These are phyloP conservation scores for Pelargonium nanum DNA, from an alignment of 345 rosid species.

Conservation along the genomic window DNA sequence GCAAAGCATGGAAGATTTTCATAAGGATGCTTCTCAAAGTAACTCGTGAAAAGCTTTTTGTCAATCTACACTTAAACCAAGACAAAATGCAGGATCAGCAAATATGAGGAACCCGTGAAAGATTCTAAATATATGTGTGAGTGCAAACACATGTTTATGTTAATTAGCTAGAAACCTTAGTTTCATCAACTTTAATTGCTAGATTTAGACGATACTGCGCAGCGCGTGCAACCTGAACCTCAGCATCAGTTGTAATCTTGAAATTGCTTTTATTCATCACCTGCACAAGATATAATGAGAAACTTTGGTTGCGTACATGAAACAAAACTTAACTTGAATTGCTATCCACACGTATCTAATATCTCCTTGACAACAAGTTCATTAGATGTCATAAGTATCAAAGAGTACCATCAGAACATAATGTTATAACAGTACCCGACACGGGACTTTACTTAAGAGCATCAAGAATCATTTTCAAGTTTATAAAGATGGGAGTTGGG, in stretches of 20 bases:
- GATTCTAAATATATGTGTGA: slow-evolving; percentile 1
- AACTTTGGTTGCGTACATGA: background rate
- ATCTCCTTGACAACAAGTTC: no score
- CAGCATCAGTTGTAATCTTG: slow-evolving; percentile 65
- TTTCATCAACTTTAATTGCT: slow-evolving; percentile 78
- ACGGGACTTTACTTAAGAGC: background rate
- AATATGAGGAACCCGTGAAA: background rate
- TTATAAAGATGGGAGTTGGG: no score
- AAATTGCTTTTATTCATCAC: slow-evolving; percentile 96
- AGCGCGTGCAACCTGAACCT: slow-evolving; percentile 74
- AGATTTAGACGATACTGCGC: slow-evolving; percentile 90
- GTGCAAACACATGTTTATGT: background rate
- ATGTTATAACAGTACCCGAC: background rate
- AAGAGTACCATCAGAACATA: background rate
- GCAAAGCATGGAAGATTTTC: slow-evolving; percentile 70
- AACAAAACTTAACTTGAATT: background rate
- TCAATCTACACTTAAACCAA: slow-evolving; percentile 61
- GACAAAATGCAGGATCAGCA: background rate
- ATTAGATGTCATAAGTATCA: no score
- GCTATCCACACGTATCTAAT: no score
- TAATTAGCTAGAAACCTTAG: slow-evolving; percentile 46
- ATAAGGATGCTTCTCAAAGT: slow-evolving; percentile 54
- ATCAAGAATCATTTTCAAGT: background rate
- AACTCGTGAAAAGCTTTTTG: slow-evolving; percentile 56
- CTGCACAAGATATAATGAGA: slow-evolving; percentile 15